Conservation (phyloP, 345 rosid species). For the Gossypium raimondii region DNA sequence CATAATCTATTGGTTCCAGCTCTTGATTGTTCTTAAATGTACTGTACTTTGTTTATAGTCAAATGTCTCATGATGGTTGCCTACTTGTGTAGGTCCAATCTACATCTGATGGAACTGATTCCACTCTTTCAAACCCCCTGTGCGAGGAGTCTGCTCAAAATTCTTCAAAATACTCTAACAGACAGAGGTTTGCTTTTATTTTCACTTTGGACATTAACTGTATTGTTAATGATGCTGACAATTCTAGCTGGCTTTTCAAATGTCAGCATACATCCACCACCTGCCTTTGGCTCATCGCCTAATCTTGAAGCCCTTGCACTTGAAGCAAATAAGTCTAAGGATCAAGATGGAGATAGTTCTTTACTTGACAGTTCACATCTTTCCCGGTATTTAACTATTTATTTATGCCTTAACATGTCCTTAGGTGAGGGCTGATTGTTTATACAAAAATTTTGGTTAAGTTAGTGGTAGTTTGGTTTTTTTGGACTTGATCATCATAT, state of each 20-base stretch:
- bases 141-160: slow-evolving; percentile 27
- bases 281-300: too few species aligned
- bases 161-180: slow-evolving; percentile 27
- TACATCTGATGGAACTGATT: slow-evolving; percentile 25
- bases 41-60: slow-evolving; percentile 15
- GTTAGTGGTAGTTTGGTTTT: neutral
- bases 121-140: slow-evolving; percentile 29
- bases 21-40: neutral
- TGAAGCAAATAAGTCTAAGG: too few species aligned
- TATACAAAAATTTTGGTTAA: neutral
- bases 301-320: too few species aligned
- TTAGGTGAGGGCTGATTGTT: neutral
- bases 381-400: slow-evolving; percentile 42
- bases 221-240: slow-evolving; percentile 13
- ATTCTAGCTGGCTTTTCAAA: slow-evolving; percentile 25
- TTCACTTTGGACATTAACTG: too few species aligned
- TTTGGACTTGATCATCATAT: neutral
- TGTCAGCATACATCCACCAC: slow-evolving; percentile 73
- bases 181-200: slow-evolving; percentile 45
- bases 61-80: slow-evolving; percentile 16
- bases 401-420: slow-evolving; percentile 9
- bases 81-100: slow-evolving; percentile 64
- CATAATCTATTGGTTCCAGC: neutral
- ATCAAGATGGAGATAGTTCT: too few species aligned
- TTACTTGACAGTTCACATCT: slow-evolving; percentile 69